Evolutionary conservation across 2,329 filamentous ascomycete genomes (phyloP).

Genomic region (Xylaria multiplex): DNA sequence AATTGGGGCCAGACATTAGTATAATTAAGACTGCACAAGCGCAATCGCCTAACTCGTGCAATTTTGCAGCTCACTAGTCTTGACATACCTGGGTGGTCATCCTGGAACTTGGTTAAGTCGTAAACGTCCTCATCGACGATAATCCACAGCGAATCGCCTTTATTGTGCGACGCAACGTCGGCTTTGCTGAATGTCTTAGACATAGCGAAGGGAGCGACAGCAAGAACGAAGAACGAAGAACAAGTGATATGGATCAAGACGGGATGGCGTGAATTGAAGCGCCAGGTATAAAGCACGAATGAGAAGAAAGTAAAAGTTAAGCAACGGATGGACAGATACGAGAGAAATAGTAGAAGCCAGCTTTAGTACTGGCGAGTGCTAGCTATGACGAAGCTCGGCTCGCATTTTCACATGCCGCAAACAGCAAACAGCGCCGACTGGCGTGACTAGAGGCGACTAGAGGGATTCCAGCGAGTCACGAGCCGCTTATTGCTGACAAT

Average conservation of each 20-base stretch:
- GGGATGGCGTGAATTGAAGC: constrained; percentile 2
- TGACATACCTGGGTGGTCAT: constrained; percentile 79
- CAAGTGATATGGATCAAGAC: background rate
- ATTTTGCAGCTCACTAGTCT: background rate
- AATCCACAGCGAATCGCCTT: constrained; percentile 85
- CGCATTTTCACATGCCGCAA: constrained; percentile 35
- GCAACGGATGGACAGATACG: background rate
- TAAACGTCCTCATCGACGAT: constrained; percentile 96
- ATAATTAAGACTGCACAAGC: background rate
- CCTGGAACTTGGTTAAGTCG: constrained; percentile 88
- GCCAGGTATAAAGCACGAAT: constrained; percentile 8
- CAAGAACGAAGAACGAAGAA: background rate
- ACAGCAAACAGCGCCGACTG: constrained; percentile 27
- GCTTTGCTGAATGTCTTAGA: constrained; percentile 83
- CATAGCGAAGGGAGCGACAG: constrained; percentile 64
- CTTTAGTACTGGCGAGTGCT: constrained; percentile 8
- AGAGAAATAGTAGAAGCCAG: constrained; percentile 4
- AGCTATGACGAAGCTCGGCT: constrained; percentile 34
- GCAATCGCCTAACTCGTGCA: background rate
- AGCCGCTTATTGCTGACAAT: constrained; percentile 26
- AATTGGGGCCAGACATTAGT: constrained; percentile 21
- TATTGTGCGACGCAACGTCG: constrained; percentile 94
- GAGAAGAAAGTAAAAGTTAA: constrained; percentile 10
- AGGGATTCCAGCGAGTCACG: constrained; percentile 28
- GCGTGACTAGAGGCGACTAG: background rate